Percentiles rank a stretch among this genome's conserved stretches.
These are phyloP conservation scores for Leucosporidium yakuticum DNA, from an alignment of 768 basidiomycete species.

Conservation along the genomic window DNA sequence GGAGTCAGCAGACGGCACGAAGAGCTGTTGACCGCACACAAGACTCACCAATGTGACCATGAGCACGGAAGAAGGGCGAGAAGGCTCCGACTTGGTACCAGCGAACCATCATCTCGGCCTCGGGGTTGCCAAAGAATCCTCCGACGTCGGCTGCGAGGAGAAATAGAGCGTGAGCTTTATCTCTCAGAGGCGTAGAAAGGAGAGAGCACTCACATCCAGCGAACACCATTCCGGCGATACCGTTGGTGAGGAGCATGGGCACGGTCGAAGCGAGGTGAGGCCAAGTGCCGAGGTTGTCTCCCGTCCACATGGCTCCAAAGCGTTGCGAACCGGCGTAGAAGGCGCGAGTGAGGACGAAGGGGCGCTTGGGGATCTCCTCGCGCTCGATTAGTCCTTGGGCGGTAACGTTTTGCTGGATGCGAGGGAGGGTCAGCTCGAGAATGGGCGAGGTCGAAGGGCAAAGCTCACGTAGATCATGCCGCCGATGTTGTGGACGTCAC, in stretches of 20 bases:
- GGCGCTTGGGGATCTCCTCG: slow-evolving; percentile 67
- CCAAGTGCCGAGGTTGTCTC: slow-evolving; percentile 96
- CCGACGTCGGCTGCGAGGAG: slow-evolving; percentile 80
- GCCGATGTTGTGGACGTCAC: slow-evolving; percentile 94
- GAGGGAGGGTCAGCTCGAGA: neutral
- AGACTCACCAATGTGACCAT: slow-evolving; percentile 42
- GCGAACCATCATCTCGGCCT: slow-evolving; percentile 85
- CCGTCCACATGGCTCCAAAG: slow-evolving; percentile 97
- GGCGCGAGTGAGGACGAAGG: slow-evolving; percentile 90
- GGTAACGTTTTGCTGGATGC: slow-evolving; percentile 68
- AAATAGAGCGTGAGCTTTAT: slow-evolving; percentile 9
- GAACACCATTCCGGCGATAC: slow-evolving; percentile 85
- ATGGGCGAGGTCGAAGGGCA: neutral
- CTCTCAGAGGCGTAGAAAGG: neutral
- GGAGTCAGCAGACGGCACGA: too few species aligned
- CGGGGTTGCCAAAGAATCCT: slow-evolving; percentile 97
- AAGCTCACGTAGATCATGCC: slow-evolving; percentile 68
- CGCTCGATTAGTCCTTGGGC: slow-evolving; percentile 70
- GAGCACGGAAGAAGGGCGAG: slow-evolving; percentile 96
- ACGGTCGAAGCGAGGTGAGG: slow-evolving; percentile 91
- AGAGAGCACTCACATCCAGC: slow-evolving; percentile 64
- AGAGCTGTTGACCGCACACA: too few species aligned
- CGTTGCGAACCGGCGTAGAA: slow-evolving; percentile 95
- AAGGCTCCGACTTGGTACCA: slow-evolving; percentile 97
- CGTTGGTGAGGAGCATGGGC: slow-evolving; percentile 84